Evolutionary conservation across 1,139 yeast species (phyloP), one percentile per base, ranked within the genome.

Genomic region (Pichia sp.): DNA sequence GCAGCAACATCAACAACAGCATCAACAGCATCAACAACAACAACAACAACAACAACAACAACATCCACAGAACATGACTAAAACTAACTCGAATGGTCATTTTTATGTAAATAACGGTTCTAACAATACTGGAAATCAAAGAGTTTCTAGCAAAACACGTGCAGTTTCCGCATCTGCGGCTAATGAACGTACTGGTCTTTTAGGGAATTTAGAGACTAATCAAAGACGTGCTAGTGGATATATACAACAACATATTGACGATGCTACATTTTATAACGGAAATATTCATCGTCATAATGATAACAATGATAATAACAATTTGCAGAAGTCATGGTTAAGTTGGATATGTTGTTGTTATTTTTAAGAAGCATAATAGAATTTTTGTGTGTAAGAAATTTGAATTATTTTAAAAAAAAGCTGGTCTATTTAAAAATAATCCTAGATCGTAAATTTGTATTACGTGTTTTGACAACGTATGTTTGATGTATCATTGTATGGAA

Each of bases 341-440:
- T 45, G 48, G 48, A 16, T 47, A n/a, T 47, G 46, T 31, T 47
- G 47, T 32, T 47, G 48, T 28, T 41, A 10, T 24, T 20, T 36
- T n/a, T n/a, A n/a, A n/a, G n/a, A n/a, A n/a, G n/a, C 16, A 11
- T 32, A 32, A 11, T 2, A 22, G 16, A 32, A 32, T 23, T 11
- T 6, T 5, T 11, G n/a, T 22, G 26, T 32, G 26, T 9, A 22
- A 23, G 2, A 32, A 32, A 20, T 3, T 22, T 32, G 23, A 32
- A 32, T 32, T 22, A 32, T 22, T 6, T 29, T 8, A 23, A 8
- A 22, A 25, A 23, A 33, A 24, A 33, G 35, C 40, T 37, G 40
- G 40, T 37, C 40, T 37, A 12, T 24, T 24, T n/a, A n/a, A n/a
- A n/a, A n/a, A n/a, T n/a, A n/a, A n/a, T n/a, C n/a, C n/a, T n/a